Evolutionary conservation across 2,329 filamentous ascomycete species (phyloP).

Genomic region (Ophiosphaerella narmari): DNA sequence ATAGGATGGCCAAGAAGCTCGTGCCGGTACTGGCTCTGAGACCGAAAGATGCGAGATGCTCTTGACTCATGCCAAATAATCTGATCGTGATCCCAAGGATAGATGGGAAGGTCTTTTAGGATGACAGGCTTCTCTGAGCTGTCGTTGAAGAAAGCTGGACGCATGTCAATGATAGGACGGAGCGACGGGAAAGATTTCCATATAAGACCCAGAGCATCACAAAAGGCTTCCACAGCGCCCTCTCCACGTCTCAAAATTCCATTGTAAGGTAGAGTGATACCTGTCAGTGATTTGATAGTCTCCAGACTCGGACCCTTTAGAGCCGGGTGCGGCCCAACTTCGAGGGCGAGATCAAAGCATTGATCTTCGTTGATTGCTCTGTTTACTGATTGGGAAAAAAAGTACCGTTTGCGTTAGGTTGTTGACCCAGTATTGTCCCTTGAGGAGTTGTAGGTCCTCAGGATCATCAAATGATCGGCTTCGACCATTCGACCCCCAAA

Average conservation of each 20-base stretch:
- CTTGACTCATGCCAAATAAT: constrained; percentile 26
- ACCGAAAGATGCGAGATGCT: constrained; percentile 1
- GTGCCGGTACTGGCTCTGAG: constrained; percentile 6
- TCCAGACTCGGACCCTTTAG: constrained; percentile 35
- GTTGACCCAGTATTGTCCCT: constrained; percentile 4
- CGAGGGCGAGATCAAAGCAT: constrained; percentile 28
- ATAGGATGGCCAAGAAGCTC: constrained; percentile 11
- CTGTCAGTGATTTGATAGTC: constrained; percentile 3
- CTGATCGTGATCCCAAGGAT: constrained; percentile 29
- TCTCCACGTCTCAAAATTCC: constrained; percentile 3
- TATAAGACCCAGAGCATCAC: constrained; percentile 7
- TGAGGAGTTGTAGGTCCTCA: constrained; percentile 7
- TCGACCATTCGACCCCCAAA: not conserved
- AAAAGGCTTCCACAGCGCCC: constrained; percentile 25
- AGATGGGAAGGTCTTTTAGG: not conserved
- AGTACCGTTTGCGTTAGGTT: constrained; percentile 9
- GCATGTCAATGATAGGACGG: no score
- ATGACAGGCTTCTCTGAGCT: not conserved
- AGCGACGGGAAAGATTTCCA: constrained; percentile 6
- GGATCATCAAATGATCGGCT: constrained; percentile 8
- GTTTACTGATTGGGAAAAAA: constrained; percentile 4
- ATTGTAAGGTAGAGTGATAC: constrained; percentile 1
- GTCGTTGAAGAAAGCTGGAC: not conserved
- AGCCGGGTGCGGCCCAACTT: constrained; percentile 53
- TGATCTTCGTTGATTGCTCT: not conserved